These are phyloP conservation scores for Mycena chlorophos DNA, from an alignment of 768 basidiomycete genomes.

Conservation along the genomic window DNA sequence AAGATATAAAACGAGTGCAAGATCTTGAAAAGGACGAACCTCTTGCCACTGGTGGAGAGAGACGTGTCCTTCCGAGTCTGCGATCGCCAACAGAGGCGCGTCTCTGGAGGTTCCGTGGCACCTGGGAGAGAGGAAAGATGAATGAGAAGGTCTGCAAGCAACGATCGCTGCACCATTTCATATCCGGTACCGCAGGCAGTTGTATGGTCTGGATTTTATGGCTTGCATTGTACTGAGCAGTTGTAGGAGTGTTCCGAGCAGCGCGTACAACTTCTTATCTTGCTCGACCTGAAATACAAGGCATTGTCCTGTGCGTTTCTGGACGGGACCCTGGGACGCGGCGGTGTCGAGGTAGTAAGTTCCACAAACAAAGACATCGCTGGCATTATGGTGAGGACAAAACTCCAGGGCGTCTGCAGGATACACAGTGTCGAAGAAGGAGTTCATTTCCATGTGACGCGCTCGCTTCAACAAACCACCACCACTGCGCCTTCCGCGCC, in stretches of 20 bases:
- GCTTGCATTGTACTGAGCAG: slow-evolving; percentile 33
- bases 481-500: too few species aligned
- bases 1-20: slow-evolving; percentile 1
- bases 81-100: slow-evolving; percentile 63
- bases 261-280: slow-evolving; percentile 37
- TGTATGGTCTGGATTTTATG: slow-evolving; percentile 65
- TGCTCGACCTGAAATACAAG: slow-evolving; percentile 57
- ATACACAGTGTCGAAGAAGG: slow-evolving; percentile 61
- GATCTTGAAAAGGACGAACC: slow-evolving; percentile 1
- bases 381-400: slow-evolving; percentile 65
- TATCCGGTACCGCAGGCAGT: slow-evolving; percentile 83
- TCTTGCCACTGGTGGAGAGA: slow-evolving; percentile 59
- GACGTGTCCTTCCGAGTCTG: slow-evolving; percentile 83
- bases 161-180: slow-evolving; percentile 87
- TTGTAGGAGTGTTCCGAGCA: neutral
- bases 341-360: slow-evolving; percentile 74
- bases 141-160: neutral
- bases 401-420: slow-evolving; percentile 93
- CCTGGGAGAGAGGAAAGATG: slow-evolving; percentile 39
- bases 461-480: too few species aligned
- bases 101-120: slow-evolving; percentile 50
- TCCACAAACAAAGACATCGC: slow-evolving; percentile 79
- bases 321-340: slow-evolving; percentile 21
- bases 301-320: slow-evolving; percentile 68
- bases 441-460: neutral